phyloP scores from a whole-genome alignment of 2,329 filamentous ascomycete genomes.

The Thermoascus crustaceus region DNA sequence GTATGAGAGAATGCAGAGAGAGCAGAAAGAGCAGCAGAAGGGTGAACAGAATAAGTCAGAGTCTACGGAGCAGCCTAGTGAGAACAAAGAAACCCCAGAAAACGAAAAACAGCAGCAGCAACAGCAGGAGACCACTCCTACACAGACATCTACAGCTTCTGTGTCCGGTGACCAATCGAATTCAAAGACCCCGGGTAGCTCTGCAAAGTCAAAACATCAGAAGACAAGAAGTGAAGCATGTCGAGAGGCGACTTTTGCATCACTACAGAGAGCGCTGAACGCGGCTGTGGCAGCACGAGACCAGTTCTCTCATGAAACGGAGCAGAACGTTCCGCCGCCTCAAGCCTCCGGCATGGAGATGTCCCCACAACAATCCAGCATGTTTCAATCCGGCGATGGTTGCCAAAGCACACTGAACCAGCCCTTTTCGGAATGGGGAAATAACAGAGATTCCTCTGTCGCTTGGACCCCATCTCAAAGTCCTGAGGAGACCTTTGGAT shows the following conservation, averaged over 20 bases:
- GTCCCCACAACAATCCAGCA: conserved; percentile 21
- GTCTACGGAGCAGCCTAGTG: conserved; percentile 16
- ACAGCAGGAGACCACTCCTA: conserved; percentile 15
- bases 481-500: conserved; percentile 17
- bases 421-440: conserved; percentile 21
- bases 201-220: conserved; percentile 25
- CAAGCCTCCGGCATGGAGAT: conserved; percentile 19
- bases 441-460: conserved; percentile 17
- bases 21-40: conserved; percentile 15
- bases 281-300: conserved; percentile 33
- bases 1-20: conserved; percentile 37
- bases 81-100: conserved; percentile 17
- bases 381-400: conserved; percentile 13
- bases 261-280: conserved; percentile 37
- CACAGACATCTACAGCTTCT: conserved; percentile 17
- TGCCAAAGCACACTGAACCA: conserved; percentile 13
- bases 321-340: conserved; percentile 14
- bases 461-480: conserved; percentile 21
- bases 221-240: conserved; percentile 31
- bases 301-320: conserved; percentile 17
- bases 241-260: conserved; percentile 36
- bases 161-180: conserved; percentile 13
- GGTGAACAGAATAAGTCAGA: conserved; percentile 24
- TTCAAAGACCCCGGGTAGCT: conserved; percentile 14
- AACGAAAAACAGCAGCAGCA: conserved; percentile 6